Conservation (phyloP, 1,284 basidiomycete species). For the Sporisorium exsertum region DNA sequence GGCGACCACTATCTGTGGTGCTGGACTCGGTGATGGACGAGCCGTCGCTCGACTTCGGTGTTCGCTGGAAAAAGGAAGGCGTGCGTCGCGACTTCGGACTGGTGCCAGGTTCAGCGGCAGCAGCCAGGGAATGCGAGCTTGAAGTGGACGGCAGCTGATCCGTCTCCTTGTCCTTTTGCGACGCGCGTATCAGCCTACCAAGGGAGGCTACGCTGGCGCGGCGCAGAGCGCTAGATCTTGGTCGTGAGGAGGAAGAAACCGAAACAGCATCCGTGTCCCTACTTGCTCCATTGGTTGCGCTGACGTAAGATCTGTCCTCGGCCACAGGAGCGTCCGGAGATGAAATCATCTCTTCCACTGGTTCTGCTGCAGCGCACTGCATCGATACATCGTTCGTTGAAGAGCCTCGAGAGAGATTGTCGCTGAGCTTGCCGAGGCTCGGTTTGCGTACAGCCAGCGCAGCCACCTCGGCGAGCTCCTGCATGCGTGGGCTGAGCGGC, state of each 20-base stretch:
- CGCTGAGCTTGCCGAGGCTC: constrained; percentile 19
- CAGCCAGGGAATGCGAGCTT: constrained; percentile 17
- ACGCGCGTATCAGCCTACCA: constrained; percentile 30
- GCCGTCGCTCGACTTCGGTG: constrained; percentile 43
- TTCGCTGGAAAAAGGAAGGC: constrained; percentile 52
- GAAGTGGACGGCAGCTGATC: constrained; percentile 13
- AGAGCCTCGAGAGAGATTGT: constrained; percentile 25
- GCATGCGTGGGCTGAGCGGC: constrained; percentile 42
- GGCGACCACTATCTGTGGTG: constrained; percentile 42
- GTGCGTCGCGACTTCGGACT: constrained; percentile 53
- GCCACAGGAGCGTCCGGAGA: constrained; percentile 11
- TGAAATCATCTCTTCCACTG: constrained; percentile 28
- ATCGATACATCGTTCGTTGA: constrained; percentile 33
- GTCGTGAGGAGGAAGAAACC: constrained; percentile 3
- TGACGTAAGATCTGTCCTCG: constrained; percentile 1
- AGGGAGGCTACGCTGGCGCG: constrained; percentile 40
- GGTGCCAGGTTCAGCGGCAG: constrained; percentile 27
- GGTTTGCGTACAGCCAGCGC: constrained; percentile 41
- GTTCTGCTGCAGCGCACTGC: constrained; percentile 22
- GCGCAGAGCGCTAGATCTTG: constrained; percentile 32
- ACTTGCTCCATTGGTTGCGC: neutral
- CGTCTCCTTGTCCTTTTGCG: constrained; percentile 33
- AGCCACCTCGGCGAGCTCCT: constrained; percentile 46
- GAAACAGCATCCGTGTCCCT: constrained; percentile 4
- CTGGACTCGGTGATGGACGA: constrained; percentile 12